Conservation (phyloP, 2,329 filamentous ascomycete genomes). For the Biscogniauxia marginata region DNA sequence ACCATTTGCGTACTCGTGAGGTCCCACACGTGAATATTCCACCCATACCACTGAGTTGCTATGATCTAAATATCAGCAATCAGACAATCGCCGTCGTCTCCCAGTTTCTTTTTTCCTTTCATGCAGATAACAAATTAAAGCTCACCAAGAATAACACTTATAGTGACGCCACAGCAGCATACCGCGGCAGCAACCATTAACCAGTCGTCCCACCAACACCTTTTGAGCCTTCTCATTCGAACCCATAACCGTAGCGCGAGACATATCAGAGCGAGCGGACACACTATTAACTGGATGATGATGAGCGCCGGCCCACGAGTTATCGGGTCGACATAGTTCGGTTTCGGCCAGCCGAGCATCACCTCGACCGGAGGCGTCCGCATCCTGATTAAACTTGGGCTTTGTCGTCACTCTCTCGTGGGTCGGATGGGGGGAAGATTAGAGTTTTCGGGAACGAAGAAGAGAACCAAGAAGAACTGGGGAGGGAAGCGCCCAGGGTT, state of each 20-base stretch:
- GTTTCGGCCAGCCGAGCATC: conserved; percentile 36
- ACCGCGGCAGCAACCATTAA: conserved; percentile 38
- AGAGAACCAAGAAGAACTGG: not conserved
- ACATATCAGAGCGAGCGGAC: conserved; percentile 35
- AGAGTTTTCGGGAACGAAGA: no score
- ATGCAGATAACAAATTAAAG: not conserved
- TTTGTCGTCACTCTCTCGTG: not conserved
- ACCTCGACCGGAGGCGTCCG: conserved; percentile 37
- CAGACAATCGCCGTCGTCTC: not conserved
- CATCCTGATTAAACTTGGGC: conserved; percentile 24
- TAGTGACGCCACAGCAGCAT: conserved; percentile 19
- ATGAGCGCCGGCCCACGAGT: conserved; percentile 38
- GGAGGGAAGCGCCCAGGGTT: not conserved
- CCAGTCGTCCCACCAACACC: conserved; percentile 40
- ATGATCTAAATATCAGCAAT: not conserved
- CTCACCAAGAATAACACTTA: conserved; percentile 22
- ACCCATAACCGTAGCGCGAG: conserved; percentile 39
- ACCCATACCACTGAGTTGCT: conserved; percentile 36
- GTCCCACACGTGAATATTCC: conserved; percentile 41
- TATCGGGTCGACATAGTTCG: conserved; percentile 38
- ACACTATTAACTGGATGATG: conserved; percentile 36
- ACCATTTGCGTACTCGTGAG: conserved; percentile 26
- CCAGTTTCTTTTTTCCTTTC: not conserved
- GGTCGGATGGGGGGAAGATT: not conserved
- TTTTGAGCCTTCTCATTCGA: conserved; percentile 33